These are phyloP conservation scores for Fusarium cyanostomum DNA, from an alignment of 2,329 filamentous ascomycete species.

Conservation along the genomic window DNA sequence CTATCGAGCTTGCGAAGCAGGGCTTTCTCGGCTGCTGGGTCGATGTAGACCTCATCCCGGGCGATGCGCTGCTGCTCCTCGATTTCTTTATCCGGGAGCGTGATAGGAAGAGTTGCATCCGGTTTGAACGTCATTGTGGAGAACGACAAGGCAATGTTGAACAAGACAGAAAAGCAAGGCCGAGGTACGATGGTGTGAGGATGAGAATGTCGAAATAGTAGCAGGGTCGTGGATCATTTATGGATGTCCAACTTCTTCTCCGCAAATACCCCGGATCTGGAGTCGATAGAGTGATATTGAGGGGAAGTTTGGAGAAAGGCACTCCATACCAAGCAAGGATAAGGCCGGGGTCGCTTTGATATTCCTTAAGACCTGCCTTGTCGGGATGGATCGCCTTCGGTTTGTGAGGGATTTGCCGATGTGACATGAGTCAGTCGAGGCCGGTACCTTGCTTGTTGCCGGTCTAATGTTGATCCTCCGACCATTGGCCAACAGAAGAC, in stretches of 20 bases:
- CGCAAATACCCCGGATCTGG: slow-evolving; percentile 32
- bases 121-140: slow-evolving; percentile 31
- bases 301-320: slow-evolving; percentile 10
- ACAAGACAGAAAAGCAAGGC: neutral
- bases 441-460: slow-evolving; percentile 17
- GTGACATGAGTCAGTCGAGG: slow-evolving; percentile 16
- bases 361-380: slow-evolving; percentile 11
- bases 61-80: slow-evolving; percentile 25
- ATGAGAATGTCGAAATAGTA: neutral
- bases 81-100: slow-evolving; percentile 29
- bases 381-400: slow-evolving; percentile 11
- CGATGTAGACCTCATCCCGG: slow-evolving; percentile 42
- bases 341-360: slow-evolving; percentile 6
- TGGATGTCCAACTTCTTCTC: slow-evolving; percentile 19
- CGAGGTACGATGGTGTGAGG: neutral
- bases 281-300: neutral
- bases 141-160: neutral
- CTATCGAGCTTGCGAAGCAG: slow-evolving; percentile 69
- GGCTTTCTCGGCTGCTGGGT: slow-evolving; percentile 43
- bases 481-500: too few relatives aligned
- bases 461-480: neutral
- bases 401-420: slow-evolving; percentile 30
- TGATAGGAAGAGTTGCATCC: neutral
- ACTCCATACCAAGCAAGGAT: slow-evolving; percentile 6
- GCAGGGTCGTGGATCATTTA: slow-evolving; percentile 23